Conservation (phyloP, 2,329 filamentous ascomycete species). For the Colletotrichum spinosum region DNA sequence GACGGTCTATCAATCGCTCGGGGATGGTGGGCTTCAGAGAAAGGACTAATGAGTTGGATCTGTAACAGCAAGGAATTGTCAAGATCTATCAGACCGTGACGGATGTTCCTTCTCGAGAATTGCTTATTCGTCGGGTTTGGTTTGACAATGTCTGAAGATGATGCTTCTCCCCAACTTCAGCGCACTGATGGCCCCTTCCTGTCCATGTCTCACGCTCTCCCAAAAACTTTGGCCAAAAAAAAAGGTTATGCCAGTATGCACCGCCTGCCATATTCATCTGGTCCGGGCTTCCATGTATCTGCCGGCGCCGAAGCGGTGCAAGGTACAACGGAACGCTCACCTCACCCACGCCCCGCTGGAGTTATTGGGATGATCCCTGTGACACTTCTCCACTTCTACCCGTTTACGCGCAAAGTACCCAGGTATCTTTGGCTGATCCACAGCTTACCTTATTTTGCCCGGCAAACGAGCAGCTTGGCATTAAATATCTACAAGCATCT, state of each 20-base stretch:
- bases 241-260: conserved; percentile 32
- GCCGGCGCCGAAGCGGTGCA: too few relatives aligned
- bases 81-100: too few relatives aligned
- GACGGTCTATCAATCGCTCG: background rate
- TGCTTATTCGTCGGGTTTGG: background rate
- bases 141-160: background rate
- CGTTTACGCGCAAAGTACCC: conserved; percentile 5
- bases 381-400: conserved; percentile 27
- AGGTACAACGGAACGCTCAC: conserved; percentile 2
- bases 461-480: too few relatives aligned
- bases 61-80: too few relatives aligned
- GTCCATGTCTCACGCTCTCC: conserved; percentile 6
- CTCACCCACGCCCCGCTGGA: conserved; percentile 29
- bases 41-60: too few relatives aligned
- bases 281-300: too few relatives aligned
- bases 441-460: too few relatives aligned
- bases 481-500: too few relatives aligned
- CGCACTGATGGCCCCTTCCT: conserved; percentile 12
- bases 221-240: conserved; percentile 33
- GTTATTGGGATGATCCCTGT: conserved; percentile 15
- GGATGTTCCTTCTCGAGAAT: background rate
- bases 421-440: too few relatives aligned
- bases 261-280: conserved; percentile 17
- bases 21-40: background rate
- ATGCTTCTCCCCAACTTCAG: background rate